Evolutionary conservation across 495 filamentous ascomycete genomes (phyloP), one percentile per base, ranked within the genome.

Genomic region (Podospora comata): DNA sequence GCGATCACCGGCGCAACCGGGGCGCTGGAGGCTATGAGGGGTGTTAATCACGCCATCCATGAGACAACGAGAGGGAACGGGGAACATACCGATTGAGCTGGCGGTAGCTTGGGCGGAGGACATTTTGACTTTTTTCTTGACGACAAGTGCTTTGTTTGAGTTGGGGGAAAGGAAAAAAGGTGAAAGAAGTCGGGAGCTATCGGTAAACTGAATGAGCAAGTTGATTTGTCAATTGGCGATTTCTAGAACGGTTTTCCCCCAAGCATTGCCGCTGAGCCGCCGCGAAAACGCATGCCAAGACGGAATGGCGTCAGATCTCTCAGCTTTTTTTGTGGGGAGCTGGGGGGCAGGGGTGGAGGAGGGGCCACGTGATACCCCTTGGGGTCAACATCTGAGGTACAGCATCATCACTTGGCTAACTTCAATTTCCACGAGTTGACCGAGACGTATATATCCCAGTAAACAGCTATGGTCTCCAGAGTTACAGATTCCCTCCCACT

Each of bases 1-100:
- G 70, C 1, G 13, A 48, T 18, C 39, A 16, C 48, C 11, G 70
- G 13, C 11, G 69, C 64, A 60, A 68, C 67, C 20, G 74, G 23
- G 27, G 77, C 66, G 65, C 71, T 75, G 58, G 73, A 62, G 34
- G 69, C 70, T 19, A 79, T 68, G 11, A 73, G 75, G 65, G 77
- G 77, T 80, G 65, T 11, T 48, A 48, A 11, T 48, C 39, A 48
- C 39, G 13, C 39, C 13, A 48, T 13, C 2, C 39, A 48, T 48
- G 2, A 48, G 39, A 48, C 9, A 48, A 48, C 30, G 4, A 32
- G 30, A 23, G 30, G 30, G 30, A 3, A 6, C 7, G 39, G 39
- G 39, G 15, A 13, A 48, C 15, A 16, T 48, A 48, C 39, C 39
- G 39, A 48, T 48, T 11, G 39, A 48, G 39, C 39, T 48, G 15